These are phyloP conservation scores for Chloropicon primus DNA, from an alignment of 139 green algal species.

Conservation along the genomic window DNA sequence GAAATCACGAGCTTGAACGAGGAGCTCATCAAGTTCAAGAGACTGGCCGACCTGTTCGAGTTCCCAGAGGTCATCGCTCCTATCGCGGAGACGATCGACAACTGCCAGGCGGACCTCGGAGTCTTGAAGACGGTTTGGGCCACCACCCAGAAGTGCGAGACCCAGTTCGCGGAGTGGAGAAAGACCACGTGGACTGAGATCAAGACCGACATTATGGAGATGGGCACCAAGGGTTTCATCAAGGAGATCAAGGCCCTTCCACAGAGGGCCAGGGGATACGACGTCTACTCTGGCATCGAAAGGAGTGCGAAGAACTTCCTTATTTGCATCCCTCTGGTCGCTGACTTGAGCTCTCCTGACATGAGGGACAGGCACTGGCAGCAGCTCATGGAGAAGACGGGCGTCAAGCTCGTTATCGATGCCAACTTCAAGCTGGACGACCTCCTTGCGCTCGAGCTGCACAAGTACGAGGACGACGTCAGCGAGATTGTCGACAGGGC, in stretches of 20 bases:
- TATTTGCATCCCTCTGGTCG: slow-evolving; percentile 55
- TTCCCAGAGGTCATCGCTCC: slow-evolving; percentile 37
- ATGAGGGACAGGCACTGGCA: slow-evolving; percentile 66
- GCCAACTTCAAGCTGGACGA: slow-evolving; percentile 61
- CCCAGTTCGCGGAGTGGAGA: slow-evolving; percentile 56
- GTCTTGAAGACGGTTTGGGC: slow-evolving; percentile 70
- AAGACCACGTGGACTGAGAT: slow-evolving; percentile 63
- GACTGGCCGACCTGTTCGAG: slow-evolving; percentile 70
- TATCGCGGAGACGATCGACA: slow-evolving; percentile 9
- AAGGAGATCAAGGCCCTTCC: slow-evolving; percentile 56
- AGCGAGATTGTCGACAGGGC: slow-evolving; percentile 77
- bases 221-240: slow-evolving; percentile 65
- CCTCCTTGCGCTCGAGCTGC: slow-evolving; percentile 68
- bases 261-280: slow-evolving; percentile 43
- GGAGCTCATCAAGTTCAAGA: slow-evolving; percentile 28
- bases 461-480: slow-evolving; percentile 84
- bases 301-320: slow-evolving; percentile 64
- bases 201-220: slow-evolving; percentile 62
- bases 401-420: slow-evolving; percentile 19
- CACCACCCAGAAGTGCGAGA: slow-evolving; percentile 43
- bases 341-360: slow-evolving; percentile 52
- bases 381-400: slow-evolving; percentile 61
- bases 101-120: slow-evolving; percentile 37
- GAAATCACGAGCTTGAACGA: slow-evolving; percentile 23
- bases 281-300: slow-evolving; percentile 58